These are phyloP conservation scores for Trametes sp. DNA, from an alignment of 1,284 basidiomycete species.

Conservation along the genomic window DNA sequence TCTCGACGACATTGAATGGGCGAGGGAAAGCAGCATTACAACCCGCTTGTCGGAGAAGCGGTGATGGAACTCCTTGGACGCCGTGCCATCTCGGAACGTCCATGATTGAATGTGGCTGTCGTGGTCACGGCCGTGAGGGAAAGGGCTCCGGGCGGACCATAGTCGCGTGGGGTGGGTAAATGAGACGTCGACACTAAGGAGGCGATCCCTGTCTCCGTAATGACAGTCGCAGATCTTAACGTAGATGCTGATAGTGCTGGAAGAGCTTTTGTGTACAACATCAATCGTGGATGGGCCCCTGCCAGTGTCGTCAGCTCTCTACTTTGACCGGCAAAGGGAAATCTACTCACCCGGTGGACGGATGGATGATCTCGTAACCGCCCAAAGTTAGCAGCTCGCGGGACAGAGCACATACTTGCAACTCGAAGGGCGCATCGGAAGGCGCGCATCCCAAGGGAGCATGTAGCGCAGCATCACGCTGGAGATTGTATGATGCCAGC, in stretches of 20 bases:
- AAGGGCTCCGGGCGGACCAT: neutral
- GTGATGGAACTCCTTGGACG: conserved; percentile 14
- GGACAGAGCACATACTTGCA: conserved; percentile 18
- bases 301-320: neutral
- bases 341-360: neutral
- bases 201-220: conserved; percentile 1
- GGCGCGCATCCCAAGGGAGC: neutral
- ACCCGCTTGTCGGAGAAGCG: neutral
- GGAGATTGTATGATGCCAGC: neutral
- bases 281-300: conserved; percentile 3
- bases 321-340: too few relatives aligned
- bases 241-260: conserved; percentile 8
- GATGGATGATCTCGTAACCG: conserved; percentile 7
- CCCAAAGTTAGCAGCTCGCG: conserved; percentile 2
- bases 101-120: conserved; percentile 23
- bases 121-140: conserved; percentile 5
- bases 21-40: conserved; percentile 3
- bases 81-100: conserved; percentile 14
- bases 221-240: conserved; percentile 21
- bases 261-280: neutral
- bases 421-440: conserved; percentile 10
- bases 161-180: neutral
- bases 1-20: neutral
- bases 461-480: conserved; percentile 10
- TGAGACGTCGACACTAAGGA: conserved; percentile 7